These are phyloP conservation scores for Aspergillus calidoustus DNA, from an alignment of 2,329 filamentous ascomycete species.

Conservation along the genomic window DNA sequence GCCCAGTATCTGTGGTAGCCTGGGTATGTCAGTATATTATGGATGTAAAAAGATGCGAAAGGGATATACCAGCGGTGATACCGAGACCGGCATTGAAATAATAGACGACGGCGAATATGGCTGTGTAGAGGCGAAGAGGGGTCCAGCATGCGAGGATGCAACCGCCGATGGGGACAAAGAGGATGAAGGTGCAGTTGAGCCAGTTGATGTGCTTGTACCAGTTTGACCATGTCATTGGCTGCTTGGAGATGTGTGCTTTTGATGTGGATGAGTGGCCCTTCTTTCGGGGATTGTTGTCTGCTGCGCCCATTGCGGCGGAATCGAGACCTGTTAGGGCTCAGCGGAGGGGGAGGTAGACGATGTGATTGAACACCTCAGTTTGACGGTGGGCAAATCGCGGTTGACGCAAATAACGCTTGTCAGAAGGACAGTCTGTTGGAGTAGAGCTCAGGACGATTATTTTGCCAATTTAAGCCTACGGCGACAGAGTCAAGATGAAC, in stretches of 20 bases:
- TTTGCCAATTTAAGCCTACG: not conserved
- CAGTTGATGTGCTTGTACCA: constrained; percentile 90
- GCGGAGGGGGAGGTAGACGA: not conserved
- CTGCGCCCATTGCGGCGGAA: not conserved
- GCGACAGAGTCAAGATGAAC: not conserved
- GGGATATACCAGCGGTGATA: constrained; percentile 67
- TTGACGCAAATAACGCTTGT: not conserved
- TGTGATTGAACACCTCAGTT: not conserved
- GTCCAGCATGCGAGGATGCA: constrained; percentile 75
- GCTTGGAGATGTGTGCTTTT: constrained; percentile 81
- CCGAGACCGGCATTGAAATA: constrained; percentile 80
- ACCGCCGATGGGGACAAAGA: constrained; percentile 73
- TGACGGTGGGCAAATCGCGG: not conserved
- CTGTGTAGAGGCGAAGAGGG: constrained; percentile 69
- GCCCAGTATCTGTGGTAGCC: constrained; percentile 61
- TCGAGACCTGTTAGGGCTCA: not conserved
- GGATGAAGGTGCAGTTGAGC: constrained; percentile 79
- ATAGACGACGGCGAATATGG: constrained; percentile 71
- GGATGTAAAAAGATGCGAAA: too few relatives aligned
- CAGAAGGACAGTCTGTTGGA: not conserved
- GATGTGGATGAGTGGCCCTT: not conserved
- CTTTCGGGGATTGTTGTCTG: not conserved
- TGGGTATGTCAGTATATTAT: constrained; percentile 41
- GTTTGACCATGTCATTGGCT: constrained; percentile 75
- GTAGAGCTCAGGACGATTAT: not conserved